A percentile compares a stretch with the other conserved stretches of the same genome.
phyloP scores from a whole-genome alignment of 257 asterid genomes.

The Solanum bulbocastanum region DNA sequence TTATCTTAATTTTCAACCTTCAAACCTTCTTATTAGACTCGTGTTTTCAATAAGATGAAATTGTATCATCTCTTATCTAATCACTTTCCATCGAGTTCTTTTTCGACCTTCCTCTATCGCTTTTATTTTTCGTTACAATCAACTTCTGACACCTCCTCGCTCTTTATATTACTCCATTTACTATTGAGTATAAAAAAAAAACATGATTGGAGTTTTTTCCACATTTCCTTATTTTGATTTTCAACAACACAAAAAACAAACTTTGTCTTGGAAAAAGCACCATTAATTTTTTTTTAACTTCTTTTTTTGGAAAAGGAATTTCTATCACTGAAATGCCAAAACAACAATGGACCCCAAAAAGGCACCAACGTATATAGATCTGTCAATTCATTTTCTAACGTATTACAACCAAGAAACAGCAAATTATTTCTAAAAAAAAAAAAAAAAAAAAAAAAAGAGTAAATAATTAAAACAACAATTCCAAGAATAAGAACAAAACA shows the following conservation, averaged over 20 bases:
- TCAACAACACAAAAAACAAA: neutral
- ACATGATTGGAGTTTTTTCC: neutral
- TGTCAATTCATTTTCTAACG: neutral
- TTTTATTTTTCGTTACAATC: neutral
- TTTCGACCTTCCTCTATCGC: neutral
- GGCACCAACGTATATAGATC: neutral
- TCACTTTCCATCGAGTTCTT: fast-evolving
- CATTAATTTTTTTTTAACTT: neutral
- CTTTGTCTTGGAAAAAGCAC: neutral
- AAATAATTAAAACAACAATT: neutral
- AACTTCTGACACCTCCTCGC: neutral
- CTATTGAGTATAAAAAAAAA: too few species aligned
- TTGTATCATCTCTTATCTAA: neutral
- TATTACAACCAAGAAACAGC: neutral
- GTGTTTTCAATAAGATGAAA: neutral
- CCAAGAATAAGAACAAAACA: neutral
- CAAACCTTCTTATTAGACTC: neutral
- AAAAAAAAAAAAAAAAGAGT: neutral
- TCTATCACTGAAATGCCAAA: neutral
- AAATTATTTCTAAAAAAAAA: neutral
- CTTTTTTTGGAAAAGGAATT: neutral
- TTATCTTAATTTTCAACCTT: neutral
- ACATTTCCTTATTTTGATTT: neutral
- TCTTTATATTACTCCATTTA: neutral
- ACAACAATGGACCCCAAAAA: neutral